Conservation (phyloP, 2,329 filamentous ascomycete species). For the Mycocentrospora acerina region DNA sequence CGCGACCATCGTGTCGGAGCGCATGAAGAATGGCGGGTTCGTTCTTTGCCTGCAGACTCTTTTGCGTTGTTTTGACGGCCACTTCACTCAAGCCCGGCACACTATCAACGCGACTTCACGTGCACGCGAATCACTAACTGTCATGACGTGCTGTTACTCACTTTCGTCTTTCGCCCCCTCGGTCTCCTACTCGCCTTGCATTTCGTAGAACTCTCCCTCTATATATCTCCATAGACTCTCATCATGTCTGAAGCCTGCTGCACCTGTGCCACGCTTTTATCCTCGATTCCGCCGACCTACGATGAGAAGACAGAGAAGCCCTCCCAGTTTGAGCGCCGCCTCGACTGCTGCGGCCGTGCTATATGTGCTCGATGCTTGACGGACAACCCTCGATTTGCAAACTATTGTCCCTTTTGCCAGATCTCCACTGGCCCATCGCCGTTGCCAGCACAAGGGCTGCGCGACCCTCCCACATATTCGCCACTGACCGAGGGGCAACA, state of each 20-base stretch:
- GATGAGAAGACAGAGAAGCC: conserved; percentile 63
- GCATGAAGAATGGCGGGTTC: neutral
- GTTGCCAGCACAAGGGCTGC: conserved; percentile 62
- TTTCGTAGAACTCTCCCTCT: conserved; percentile 2
- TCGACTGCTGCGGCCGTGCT: conserved; percentile 69
- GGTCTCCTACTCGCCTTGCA: conserved; percentile 2
- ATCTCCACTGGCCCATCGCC: conserved; percentile 63
- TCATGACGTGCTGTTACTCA: conserved; percentile 34
- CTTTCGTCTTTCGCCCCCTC: conserved; percentile 11
- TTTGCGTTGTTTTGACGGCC: neutral
- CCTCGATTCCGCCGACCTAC: conserved; percentile 54
- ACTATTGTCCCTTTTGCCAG: conserved; percentile 75
- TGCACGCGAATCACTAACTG: conserved; percentile 22
- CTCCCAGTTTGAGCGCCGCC: conserved; percentile 58
- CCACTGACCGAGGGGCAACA: conserved; percentile 37
- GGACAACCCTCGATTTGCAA: conserved; percentile 68
- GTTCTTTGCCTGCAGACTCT: too few species aligned
- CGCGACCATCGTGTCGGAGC: neutral
- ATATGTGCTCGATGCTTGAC: conserved; percentile 72
- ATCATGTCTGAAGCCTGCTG: conserved; percentile 59
- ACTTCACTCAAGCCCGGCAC: too few species aligned
- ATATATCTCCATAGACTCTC: conserved; percentile 3
- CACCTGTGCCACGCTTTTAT: conserved; percentile 67
- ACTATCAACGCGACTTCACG: conserved; percentile 16
- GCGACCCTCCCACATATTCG: conserved; percentile 67